Evolutionary conservation across 257 asterid species (phyloP), one percentile per base, ranked within the genome.

Genomic region (Solanum chmielewskii): DNA sequence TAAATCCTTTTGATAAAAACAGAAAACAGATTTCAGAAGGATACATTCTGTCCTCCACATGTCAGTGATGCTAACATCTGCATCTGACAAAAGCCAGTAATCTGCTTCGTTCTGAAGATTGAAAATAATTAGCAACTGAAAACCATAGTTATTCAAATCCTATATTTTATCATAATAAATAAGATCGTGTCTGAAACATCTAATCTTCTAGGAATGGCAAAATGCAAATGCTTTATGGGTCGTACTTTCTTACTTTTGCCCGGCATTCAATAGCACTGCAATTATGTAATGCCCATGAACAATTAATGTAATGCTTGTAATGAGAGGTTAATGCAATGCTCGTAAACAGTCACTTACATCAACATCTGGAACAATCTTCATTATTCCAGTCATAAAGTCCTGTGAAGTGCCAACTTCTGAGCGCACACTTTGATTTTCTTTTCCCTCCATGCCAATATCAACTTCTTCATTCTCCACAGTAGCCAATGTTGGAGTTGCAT

Each of bases 341-440:
- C 33, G 73, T 41, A 71, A 86, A 52, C 68, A 86, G 68, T 25
- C 89, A 91, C 99, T 97, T 92, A 97, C 99, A 88, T 95, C 95
- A 80, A 95, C 98, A 75, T 94, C 96, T 6, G 99, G 98, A 75
- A 93, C 96, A 66, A 97, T 95, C 88, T 94, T 95, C 95, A 95
- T 91, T 85, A 97, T 95, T 89, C 98, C 98, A 77, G 91, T 90
- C 88, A 91, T 91, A 78, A 93, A 92, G 87, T 97, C 98, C 87
- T 92, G 96, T 21, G 98, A 95, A 77, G 95, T 88, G 81, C 94
- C 93, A 2, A 93, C 81, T 14, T 94, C 98, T 39, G 94, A 80
- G 88, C 91, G 88, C 88, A 88, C 88, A 87, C 90, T 91, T 86
- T 93, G 89, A 90, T 93, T 87, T 84, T 92, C 95, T 85, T 88